phyloP scores from a whole-genome alignment of 805 yeast species.

The Yarrowia divulgata region DNA sequence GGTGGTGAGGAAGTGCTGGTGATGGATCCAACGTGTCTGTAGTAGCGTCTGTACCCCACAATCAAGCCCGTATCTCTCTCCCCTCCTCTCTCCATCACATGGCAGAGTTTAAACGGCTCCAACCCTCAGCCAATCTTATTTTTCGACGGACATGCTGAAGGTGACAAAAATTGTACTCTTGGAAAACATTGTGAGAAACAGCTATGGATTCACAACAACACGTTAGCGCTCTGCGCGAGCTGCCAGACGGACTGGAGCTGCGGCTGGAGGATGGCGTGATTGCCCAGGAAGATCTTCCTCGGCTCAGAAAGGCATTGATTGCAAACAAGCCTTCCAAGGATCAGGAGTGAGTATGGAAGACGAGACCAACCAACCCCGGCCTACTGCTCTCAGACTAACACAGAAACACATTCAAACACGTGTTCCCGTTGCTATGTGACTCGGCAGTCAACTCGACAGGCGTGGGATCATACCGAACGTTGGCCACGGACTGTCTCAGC shows the following conservation, averaged over 20 bases:
- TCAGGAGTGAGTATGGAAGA: conserved; percentile 6
- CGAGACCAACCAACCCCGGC: not conserved
- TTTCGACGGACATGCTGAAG: conserved; percentile 2
- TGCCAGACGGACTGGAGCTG: conserved; percentile 14
- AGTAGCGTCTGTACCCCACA: too few species aligned
- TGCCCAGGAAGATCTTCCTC: conserved; percentile 1
- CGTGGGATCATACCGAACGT: conserved; percentile 52
- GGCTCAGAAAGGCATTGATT: conserved; percentile 23
- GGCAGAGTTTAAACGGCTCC: conserved; percentile 30
- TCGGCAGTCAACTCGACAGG: conserved; percentile 52
- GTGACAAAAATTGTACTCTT: conserved; percentile 1
- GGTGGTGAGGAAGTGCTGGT: too few species aligned
- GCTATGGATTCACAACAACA: conserved; percentile 22
- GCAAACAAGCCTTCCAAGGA: conserved; percentile 9
- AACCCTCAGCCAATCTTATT: not conserved
- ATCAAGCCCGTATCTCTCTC: not conserved
- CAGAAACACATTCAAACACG: conserved; percentile 22
- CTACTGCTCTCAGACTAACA: not conserved
- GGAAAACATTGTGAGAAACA: not conserved
- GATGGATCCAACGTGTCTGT: too few species aligned
- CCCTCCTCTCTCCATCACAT: not conserved
- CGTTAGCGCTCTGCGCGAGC: conserved; percentile 7
- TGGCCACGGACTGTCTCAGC: conserved; percentile 65
- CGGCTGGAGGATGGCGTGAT: conserved; percentile 18
- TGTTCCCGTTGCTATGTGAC: conserved; percentile 46